Base-by-base conservation (phyloP, 192 early-diverging fungal species). In the Entomortierella lignicola region DNA sequence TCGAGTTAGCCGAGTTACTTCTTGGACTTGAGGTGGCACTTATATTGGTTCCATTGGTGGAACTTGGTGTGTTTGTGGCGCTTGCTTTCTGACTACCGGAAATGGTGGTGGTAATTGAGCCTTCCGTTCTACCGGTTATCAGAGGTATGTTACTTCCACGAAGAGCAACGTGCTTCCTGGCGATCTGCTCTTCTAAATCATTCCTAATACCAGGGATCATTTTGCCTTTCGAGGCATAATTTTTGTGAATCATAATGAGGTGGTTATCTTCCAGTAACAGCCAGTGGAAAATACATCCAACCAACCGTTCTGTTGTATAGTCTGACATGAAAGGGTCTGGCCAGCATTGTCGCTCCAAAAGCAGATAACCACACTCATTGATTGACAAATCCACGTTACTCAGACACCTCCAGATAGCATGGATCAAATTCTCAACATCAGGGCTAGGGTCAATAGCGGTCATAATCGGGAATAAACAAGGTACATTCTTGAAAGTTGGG, bases 251-350 rank as follows among this genome's bases (percentile, higher is more conserved):
- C 17, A 63, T 54, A 1, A 84, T 63, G 27, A 89, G 63, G 20
- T 83, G 82, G 18, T 88, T 85, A 66, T 89, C 88, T 54, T 88
- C 88, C 43, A 80, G 41, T 27, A 83, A 70, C 7, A 82, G 53
- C 88, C 88, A 89, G 25, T 74, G 63, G 29, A 89, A 73, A 11
- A 88, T 63, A 21, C 83, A 67, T 30, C 81, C 67, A 13, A 87
- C 53, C 7, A 89, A 54, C 39, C 86, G 60, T 51, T 89, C 84
- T 1, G 64, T 60, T 30, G 85, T 85, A 57, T 87, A 86, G 39
- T 63, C 64, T 2, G 88, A 88, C 72, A 86, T 84, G 68, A 87
- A 87, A 25, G 86, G 84, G 63, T 88, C 88, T 13, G 88, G 88
- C 85, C 86, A 89, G 34, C 86, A 86, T 23, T 85, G 71, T 34